A percentile compares a stretch with the other conserved stretches of the same genome.
phyloP scores from a whole-genome alignment of 345 rosid species.

The Citrus cavaleriei region DNA sequence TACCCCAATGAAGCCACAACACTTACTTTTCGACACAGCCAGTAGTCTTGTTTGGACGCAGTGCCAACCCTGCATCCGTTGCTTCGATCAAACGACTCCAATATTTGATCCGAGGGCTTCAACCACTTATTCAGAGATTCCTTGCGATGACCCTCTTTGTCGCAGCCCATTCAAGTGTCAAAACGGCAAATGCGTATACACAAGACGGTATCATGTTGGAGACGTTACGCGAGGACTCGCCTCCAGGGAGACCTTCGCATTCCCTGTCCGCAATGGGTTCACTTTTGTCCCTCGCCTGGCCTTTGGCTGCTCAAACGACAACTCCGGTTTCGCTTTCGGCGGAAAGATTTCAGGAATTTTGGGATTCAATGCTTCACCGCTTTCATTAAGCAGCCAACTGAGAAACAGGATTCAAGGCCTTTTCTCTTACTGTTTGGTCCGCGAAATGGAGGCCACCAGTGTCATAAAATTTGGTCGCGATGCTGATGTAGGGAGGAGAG shows the following conservation, averaged over 20 bases:
- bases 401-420: background rate
- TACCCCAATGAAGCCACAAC: background rate
- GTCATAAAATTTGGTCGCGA: constrained; percentile 2
- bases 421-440: constrained; percentile 9
- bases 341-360: no score
- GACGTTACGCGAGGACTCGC: background rate
- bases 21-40: background rate
- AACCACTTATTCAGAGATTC: background rate
- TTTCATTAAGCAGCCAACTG: no score
- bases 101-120: background rate
- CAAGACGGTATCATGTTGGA: background rate
- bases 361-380: no score
- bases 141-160: background rate
- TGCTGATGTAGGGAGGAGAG: background rate
- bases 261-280: no score
- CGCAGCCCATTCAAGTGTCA: background rate
- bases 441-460: background rate
- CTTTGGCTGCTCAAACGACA: no score
- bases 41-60: background rate
- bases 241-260: no score
- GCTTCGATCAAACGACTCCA: background rate
- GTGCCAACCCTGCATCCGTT: background rate
- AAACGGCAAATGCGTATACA: background rate
- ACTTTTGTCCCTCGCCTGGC: background rate
- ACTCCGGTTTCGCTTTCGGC: no score